A percentile compares a stretch with the other conserved stretches of the same genome.
Evolutionary conservation across 179 eudicot genomes (phyloP).

Genomic region (Beta corolliflora): DNA sequence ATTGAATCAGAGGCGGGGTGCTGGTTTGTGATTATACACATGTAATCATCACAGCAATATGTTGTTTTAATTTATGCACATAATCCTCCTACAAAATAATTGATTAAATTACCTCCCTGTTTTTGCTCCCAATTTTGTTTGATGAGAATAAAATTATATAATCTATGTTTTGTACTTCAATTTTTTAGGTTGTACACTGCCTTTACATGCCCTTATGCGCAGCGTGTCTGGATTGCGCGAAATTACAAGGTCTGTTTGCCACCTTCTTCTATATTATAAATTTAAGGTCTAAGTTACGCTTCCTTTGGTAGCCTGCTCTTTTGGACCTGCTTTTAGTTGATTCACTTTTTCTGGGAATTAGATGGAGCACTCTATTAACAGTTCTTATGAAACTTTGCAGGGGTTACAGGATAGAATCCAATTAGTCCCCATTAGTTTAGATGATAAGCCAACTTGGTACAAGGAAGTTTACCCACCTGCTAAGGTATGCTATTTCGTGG

Average conservation of each 20-base stretch:
- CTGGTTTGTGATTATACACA: neutral
- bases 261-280: neutral
- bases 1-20: too few species aligned
- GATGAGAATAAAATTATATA: neutral
- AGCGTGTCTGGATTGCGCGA: conserved; percentile 65
- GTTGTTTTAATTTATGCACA: neutral
- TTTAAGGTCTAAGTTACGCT: neutral
- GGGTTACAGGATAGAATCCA: conserved; percentile 74
- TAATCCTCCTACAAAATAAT: neutral
- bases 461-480: conserved; percentile 70
- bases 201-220: conserved; percentile 64
- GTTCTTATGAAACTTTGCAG: conserved; percentile 29
- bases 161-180: neutral
- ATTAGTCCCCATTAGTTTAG: conserved; percentile 58
- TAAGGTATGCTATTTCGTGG: conserved; percentile 42
- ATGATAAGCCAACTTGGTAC: conserved; percentile 75
- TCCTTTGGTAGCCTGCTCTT: neutral
- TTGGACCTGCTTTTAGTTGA: neutral
- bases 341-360: neutral
- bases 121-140: neutral
- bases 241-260: conserved; percentile 27
- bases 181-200: conserved; percentile 49
- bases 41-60: neutral
- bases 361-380: too few species aligned
- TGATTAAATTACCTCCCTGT: neutral